Conservation (phyloP, 768 basidiomycete species). For the Rhodotorula babjevae region DNA sequence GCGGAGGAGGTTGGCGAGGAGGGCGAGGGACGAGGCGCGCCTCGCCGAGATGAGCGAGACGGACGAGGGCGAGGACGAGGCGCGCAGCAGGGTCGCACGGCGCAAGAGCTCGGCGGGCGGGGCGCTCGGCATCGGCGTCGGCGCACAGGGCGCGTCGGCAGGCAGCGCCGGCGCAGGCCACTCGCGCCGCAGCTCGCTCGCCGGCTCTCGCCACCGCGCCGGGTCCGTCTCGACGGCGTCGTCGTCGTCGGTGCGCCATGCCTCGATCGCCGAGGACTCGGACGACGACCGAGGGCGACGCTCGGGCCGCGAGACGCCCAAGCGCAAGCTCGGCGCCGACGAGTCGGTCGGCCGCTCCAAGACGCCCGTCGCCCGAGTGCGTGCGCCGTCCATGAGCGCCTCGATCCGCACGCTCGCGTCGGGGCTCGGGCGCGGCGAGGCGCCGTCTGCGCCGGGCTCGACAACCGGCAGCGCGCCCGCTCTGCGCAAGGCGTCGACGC, state of each 20-base stretch:
- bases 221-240: constrained; percentile 1
- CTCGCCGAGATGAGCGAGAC: not conserved
- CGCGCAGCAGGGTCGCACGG: not conserved
- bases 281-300: constrained; percentile 17
- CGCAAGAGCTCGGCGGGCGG: not conserved
- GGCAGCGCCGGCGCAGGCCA: not conserved
- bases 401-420: constrained; percentile 17
- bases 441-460: not conserved
- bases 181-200: not conserved
- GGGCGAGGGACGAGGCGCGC: too few relatives aligned
- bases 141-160: not conserved
- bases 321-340: not conserved
- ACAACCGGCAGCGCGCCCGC: not conserved
- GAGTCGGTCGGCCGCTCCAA: constrained; percentile 6
- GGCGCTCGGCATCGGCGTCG: not conserved
- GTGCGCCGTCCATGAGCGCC: constrained; percentile 8
- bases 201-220: not conserved
- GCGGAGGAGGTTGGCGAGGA: not conserved
- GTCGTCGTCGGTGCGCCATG: not conserved
- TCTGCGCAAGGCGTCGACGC: constrained; percentile 19
- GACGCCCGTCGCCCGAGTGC: constrained; percentile 15
- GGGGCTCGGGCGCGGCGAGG: not conserved
- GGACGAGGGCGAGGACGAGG: not conserved
- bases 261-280: not conserved
- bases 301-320: not conserved